Base-by-base conservation (phyloP, 2,329 filamentous ascomycete genomes). In the Alternaria ventricosa region DNA sequence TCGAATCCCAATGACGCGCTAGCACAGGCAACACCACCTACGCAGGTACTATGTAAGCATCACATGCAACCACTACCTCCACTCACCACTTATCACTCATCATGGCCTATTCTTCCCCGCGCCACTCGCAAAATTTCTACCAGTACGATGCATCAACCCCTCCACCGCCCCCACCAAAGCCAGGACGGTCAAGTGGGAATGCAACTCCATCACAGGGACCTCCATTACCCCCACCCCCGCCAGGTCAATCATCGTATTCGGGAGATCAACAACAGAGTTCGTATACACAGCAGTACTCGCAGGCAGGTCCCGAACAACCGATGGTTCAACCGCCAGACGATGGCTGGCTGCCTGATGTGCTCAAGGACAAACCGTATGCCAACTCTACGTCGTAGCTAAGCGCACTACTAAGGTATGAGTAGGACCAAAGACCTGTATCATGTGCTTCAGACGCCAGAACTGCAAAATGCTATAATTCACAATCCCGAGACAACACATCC, bases 291-390 rank as follows among this genome's bases (percentile, higher is more conserved):
- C 66, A 66, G 27, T 55, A 66, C 6, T 20, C 70, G 10, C 71
- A 75, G 36, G 54, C 63, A 57, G 66, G 63, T 23, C 62, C 68
- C 9, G 65, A 69, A 20, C 71, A 71, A 20, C 57, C 60, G 15
- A 55, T 65, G 53, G 60, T 75, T 25, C 71, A 70, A 59, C 73
- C 73, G 57, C 80, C 81, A n/a, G 80, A 81, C 47, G 88, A 92
- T 56, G 87, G 89, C 66, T 97, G 94, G 94, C 84, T 97, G 3
- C 94, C 94, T 2, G 87, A 88, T 64, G 82, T 89, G 12, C 82
- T 97, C 3, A 87, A 92, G 74, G 92, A 96, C 74, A 96, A 96
- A 83, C 90, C 92, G 93, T 96, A 83, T 68, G 88, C 82, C 64
- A 69, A 61, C 57, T 50, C 45, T 64, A 36, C 66, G 65, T 67